These are phyloP conservation scores for Echinochloa phyllopogon DNA, from an alignment of 176 grass and related monocot species.

Conservation along the genomic window DNA sequence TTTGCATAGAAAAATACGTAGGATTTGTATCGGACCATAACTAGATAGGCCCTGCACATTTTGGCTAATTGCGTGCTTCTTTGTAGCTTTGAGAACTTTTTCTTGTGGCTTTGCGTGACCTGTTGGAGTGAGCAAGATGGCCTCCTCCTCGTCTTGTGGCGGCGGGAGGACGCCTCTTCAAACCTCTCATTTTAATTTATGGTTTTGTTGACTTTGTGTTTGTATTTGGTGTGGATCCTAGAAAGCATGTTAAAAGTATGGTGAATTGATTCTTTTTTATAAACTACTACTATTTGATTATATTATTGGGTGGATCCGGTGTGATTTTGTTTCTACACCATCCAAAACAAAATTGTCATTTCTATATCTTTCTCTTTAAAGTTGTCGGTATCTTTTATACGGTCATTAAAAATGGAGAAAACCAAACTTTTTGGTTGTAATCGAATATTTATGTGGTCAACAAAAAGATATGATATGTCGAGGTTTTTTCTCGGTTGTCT, in stretches of 20 bases:
- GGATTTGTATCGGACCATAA: no score
- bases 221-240: not conserved
- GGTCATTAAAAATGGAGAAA: not conserved
- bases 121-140: constrained; percentile 18
- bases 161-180: constrained; percentile 25
- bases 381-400: not conserved
- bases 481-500: no score
- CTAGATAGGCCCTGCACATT: not conserved
- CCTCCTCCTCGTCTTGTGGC: constrained; percentile 33
- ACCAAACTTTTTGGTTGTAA: not conserved
- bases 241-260: not conserved
- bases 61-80: not conserved
- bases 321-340: not conserved
- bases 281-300: not conserved
- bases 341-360: not conserved
- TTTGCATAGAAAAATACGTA: no score
- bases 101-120: not conserved
- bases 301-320: not conserved
- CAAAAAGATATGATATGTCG: not conserved
- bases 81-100: not conserved
- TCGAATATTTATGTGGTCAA: not conserved
- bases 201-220: not conserved
- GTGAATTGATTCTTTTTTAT: not conserved
- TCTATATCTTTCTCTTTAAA: not conserved
- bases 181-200: not conserved